These are phyloP conservation scores for Tuber brumale DNA, from an alignment of 495 filamentous ascomycete genomes.

Conservation along the genomic window DNA sequence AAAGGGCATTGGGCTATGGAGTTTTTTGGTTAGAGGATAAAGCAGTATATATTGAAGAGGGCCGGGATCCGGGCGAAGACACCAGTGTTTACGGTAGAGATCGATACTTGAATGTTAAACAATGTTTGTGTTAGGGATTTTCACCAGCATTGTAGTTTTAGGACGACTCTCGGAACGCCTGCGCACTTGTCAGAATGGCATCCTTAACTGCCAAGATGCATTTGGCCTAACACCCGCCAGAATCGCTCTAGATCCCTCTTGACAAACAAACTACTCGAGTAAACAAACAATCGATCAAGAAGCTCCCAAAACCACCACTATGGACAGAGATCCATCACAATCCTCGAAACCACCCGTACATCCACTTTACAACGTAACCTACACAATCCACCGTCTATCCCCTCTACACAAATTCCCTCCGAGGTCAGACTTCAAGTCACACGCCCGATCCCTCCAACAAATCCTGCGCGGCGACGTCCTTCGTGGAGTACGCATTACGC, in stretches of 20 bases:
- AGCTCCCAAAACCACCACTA: not conserved
- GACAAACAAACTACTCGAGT: not conserved
- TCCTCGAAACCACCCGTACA: constrained; percentile 19
- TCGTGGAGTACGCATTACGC: constrained; percentile 45
- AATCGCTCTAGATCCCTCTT: too few species aligned
- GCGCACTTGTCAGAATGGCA: not conserved
- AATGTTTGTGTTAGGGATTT: not conserved
- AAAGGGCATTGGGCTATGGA: not conserved
- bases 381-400: constrained; percentile 53
- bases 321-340: constrained; percentile 6
- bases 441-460: constrained; percentile 51
- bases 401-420: constrained; percentile 49
- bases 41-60: not conserved
- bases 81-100: not conserved
- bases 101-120: not conserved
- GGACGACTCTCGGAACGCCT: not conserved
- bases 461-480: constrained; percentile 51
- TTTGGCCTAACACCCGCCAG: not conserved
- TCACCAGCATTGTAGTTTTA: not conserved
- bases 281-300: not conserved
- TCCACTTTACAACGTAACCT: constrained; percentile 53
- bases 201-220: not conserved
- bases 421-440: constrained; percentile 45
- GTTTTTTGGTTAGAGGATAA: not conserved
- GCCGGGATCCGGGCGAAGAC: not conserved